Evolutionary conservation across 371 early-diverging fungal species (phyloP).

Genomic region (Zychaea mexicana): DNA sequence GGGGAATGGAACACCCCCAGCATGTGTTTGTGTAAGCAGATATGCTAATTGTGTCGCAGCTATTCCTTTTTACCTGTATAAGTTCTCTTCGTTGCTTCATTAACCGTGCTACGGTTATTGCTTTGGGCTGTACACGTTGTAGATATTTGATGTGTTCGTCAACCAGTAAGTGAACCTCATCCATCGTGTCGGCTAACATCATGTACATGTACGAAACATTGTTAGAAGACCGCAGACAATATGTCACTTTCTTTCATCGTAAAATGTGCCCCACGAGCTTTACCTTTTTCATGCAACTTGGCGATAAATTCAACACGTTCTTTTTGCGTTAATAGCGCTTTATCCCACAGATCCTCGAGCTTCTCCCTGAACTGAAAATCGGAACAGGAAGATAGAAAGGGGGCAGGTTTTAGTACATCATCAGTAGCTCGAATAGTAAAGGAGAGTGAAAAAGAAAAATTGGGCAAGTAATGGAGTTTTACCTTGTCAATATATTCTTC

Average conservation of each 20-base stretch:
- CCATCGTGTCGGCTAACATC: conserved; percentile 38
- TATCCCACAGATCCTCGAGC: conserved; percentile 44
- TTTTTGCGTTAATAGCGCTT: conserved; percentile 44
- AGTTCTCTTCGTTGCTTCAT: conserved; percentile 61
- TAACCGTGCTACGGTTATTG: conserved; percentile 42
- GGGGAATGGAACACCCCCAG: too few relatives aligned
- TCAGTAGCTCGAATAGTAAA: not conserved
- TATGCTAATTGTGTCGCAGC: too few relatives aligned
- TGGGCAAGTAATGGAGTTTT: not conserved
- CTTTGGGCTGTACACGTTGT: conserved; percentile 40
- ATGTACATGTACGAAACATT: conserved; percentile 14
- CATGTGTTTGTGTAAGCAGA: too few relatives aligned
- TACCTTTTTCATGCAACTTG: conserved; percentile 47
- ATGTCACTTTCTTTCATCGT: conserved; percentile 26
- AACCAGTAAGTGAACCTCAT: conserved; percentile 29
- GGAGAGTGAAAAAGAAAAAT: not conserved
- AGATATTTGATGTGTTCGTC: conserved; percentile 45
- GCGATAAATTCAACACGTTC: conserved; percentile 48
- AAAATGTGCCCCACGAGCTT: too few relatives aligned
- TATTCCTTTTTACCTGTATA: conserved; percentile 67
- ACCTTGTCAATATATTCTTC: conserved; percentile 44
- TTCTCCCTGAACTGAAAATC: conserved; percentile 30
- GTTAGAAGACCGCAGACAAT: conserved; percentile 8
- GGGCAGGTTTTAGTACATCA: not conserved
- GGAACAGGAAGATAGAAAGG: too few relatives aligned